Evolutionary conservation across 108 stramenopile genomes (phyloP).

Genomic region (Cyclotella sp.): DNA sequence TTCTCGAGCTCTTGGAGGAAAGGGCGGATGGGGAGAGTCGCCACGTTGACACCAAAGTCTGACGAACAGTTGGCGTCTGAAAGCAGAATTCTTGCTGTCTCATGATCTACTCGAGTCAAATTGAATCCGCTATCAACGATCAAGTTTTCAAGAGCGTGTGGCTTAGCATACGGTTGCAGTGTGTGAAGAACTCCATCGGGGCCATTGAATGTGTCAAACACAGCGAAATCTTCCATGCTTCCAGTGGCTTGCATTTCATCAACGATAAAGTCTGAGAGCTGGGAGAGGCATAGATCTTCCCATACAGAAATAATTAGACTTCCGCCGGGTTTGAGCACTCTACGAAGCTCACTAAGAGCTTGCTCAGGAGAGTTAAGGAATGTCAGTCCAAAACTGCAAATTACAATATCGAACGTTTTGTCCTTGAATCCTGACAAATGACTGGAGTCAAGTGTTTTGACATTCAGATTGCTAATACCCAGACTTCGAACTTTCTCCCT

Average conservation of each 20-base stretch:
- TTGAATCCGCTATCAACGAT: slow-evolving; percentile 24
- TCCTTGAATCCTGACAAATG: slow-evolving; percentile 21
- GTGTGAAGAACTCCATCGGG: slow-evolving; percentile 11
- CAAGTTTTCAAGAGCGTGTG: slow-evolving; percentile 34
- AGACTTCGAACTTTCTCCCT: slow-evolving; percentile 8
- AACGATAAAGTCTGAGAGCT: slow-evolving; percentile 30
- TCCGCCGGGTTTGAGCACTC: slow-evolving; percentile 47
- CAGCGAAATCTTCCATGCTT: slow-evolving; percentile 33
- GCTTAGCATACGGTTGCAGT: slow-evolving; percentile 34
- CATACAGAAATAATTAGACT: slow-evolving; percentile 42
- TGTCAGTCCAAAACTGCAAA: slow-evolving; percentile 44
- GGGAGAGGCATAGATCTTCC: slow-evolving; percentile 36
- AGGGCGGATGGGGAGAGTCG: slow-evolving; percentile 40
- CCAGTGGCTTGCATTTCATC: slow-evolving; percentile 26
- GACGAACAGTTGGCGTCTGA: slow-evolving; percentile 25
- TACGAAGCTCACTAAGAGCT: slow-evolving; percentile 26
- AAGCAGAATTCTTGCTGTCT: slow-evolving; percentile 37
- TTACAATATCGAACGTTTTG: slow-evolving; percentile 43
- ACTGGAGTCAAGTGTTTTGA: slow-evolving; percentile 17
- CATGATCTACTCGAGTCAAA: slow-evolving; percentile 44
- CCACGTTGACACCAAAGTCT: slow-evolving; percentile 35
- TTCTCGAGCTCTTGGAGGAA: slow-evolving; percentile 41
- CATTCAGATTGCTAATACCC: slow-evolving; percentile 25
- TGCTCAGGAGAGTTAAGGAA: slow-evolving; percentile 38
- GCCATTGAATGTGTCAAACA: neutral